phyloP scores from a whole-genome alignment of 2,329 filamentous ascomycete genomes.

The Cercospora zeae-maydis region DNA sequence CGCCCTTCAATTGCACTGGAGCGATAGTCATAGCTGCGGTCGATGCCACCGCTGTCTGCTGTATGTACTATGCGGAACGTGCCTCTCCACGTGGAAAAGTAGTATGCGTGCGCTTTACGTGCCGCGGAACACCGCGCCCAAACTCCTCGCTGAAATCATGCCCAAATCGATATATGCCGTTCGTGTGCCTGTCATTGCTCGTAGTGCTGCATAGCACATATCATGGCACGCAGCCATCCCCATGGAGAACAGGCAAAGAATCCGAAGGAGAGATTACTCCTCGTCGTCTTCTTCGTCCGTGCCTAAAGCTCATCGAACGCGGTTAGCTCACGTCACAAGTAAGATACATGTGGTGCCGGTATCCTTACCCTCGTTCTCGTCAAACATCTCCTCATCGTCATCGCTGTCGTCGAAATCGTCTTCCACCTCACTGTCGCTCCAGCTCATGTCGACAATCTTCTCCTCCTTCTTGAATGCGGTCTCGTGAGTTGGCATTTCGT shows the following conservation, averaged over 20 bases:
- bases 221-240: not conserved
- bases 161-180: conserved; percentile 12
- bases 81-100: conserved; percentile 1
- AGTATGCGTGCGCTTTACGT: conserved; percentile 1
- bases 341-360: conserved; percentile 50
- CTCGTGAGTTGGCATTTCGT: conserved; percentile 73
- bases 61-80: not conserved
- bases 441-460: conserved; percentile 66
- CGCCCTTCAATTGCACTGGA: not conserved
- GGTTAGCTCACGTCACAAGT: not conserved
- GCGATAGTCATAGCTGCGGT: not conserved
- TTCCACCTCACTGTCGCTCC: conserved; percentile 56
- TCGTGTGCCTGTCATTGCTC: not conserved
- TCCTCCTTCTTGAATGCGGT: conserved; percentile 58
- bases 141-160: conserved; percentile 20
- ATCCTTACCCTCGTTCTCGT: conserved; percentile 53
- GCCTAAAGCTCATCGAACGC: not conserved
- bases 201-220: not conserved
- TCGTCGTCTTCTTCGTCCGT: conserved; percentile 22
- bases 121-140: conserved; percentile 10
- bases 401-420: conserved; percentile 76
- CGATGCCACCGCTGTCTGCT: not conserved
- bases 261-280: not conserved
- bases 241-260: not conserved
- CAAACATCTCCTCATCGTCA: conserved; percentile 51